A percentile compares a stretch with the other conserved stretches of the same genome.
These are phyloP conservation scores for Oryza officinalis DNA, from an alignment of 176 grass and related monocot species.

Conservation along the genomic window DNA sequence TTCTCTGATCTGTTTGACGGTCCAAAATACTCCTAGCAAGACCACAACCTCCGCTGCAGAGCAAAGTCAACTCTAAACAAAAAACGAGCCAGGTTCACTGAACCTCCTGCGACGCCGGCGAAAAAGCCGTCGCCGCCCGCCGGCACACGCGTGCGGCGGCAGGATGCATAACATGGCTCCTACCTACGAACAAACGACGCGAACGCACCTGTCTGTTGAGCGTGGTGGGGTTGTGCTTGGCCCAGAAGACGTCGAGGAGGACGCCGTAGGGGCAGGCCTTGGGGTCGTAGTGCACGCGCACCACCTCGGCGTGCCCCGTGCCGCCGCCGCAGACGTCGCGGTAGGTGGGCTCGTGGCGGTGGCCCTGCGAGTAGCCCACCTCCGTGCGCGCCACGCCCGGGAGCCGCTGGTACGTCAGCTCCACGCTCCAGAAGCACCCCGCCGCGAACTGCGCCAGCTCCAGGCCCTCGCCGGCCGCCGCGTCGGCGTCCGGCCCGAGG, in stretches of 20 bases:
- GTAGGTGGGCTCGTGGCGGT: slow-evolving; percentile 61
- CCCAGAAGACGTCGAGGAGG: slow-evolving; percentile 87
- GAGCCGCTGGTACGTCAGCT: slow-evolving; percentile 80
- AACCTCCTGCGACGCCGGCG: slow-evolving; percentile 25
- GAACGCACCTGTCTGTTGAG: slow-evolving; percentile 64
- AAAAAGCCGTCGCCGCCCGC: background rate
- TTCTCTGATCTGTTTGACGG: background rate
- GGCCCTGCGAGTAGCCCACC: slow-evolving; percentile 87
- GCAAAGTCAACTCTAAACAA: background rate
- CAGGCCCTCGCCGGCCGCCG: slow-evolving; percentile 51
- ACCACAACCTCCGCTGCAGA: background rate
- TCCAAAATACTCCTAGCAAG: background rate
- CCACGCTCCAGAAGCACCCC: slow-evolving; percentile 97
- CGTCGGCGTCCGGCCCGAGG: slow-evolving; percentile 51
- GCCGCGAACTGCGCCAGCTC: slow-evolving; percentile 85
- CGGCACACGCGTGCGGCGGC: background rate
- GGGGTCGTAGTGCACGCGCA: slow-evolving; percentile 83
- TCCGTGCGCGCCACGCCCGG: slow-evolving; percentile 85
- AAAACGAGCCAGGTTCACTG: slow-evolving; percentile 18
- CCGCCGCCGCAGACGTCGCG: slow-evolving; percentile 52
- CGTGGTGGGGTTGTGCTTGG: slow-evolving; percentile 83
- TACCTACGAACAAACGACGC: background rate
- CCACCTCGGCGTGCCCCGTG: slow-evolving; percentile 84
- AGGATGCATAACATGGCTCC: background rate
- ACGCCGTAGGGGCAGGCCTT: slow-evolving; percentile 54